Evolutionary conservation across 352 stramenopile genomes (phyloP).

Genomic region (Phytophthora brassicae): DNA sequence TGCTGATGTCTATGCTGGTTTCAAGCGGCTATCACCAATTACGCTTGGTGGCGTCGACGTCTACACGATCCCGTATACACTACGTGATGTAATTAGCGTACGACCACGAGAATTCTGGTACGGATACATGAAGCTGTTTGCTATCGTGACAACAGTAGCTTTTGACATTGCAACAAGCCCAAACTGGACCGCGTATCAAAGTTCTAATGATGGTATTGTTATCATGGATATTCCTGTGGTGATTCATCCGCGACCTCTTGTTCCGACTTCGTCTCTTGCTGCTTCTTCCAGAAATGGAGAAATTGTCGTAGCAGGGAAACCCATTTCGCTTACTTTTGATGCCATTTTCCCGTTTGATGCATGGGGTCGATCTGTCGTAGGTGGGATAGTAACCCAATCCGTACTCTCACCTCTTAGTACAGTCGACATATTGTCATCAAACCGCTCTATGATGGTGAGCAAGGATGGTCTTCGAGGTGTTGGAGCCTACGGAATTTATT

Average conservation of each 20-base stretch:
- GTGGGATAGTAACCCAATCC: constrained; percentile 24
- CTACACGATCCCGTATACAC: constrained; percentile 40
- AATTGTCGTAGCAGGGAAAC: constrained; percentile 25
- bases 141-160: constrained; percentile 43
- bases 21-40: constrained; percentile 17
- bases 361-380: constrained; percentile 11
- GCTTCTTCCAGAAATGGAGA: constrained; percentile 1
- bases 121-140: constrained; percentile 41
- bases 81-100: constrained; percentile 30
- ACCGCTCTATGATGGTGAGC: background rate
- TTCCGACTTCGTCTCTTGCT: constrained; percentile 16
- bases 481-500: constrained; percentile 21
- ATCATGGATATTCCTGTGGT: constrained; percentile 42
- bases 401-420: constrained; percentile 13
- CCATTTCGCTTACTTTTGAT: constrained; percentile 22
- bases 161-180: constrained; percentile 35
- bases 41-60: constrained; percentile 30
- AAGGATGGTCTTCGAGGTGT: constrained; percentile 1
- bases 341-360: constrained; percentile 7
- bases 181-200: constrained; percentile 35
- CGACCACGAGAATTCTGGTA: constrained; percentile 33
- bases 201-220: constrained; percentile 35
- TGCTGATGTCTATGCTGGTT: constrained; percentile 42
- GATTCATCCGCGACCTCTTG: constrained; percentile 29
- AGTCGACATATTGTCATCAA: constrained; percentile 3